Base-by-base conservation (phyloP, 2,329 filamentous ascomycete species). In the Fusarium hainanense region DNA sequence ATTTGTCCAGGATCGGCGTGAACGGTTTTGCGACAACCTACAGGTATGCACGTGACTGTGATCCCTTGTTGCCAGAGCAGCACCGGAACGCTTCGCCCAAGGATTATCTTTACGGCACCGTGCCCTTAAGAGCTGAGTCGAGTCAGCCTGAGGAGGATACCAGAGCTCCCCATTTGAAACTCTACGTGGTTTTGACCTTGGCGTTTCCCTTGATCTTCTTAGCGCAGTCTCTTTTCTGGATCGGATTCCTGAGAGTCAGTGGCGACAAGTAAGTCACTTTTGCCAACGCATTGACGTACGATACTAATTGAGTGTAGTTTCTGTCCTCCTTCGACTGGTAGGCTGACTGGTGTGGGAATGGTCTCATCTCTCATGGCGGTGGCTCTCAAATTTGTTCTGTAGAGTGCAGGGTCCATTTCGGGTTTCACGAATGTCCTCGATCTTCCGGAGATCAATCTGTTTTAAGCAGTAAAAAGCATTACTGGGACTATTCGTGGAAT, bases 201-300 rank as follows among this genome's bases (percentile, higher is more conserved):
- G 42, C n/a, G 1, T 18, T 71, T 2, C 27, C 18, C 10, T 0
- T 54, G 1, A 43, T 66, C 25, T 69, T 44, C 25, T 18, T 59
- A 20, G 34, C 60, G 4, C 68, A 69, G 20, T 69, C 56, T 42
- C 20, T 71, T 0, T 71, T 71, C 49, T 71, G 68, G 68, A 13
- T 25, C 3, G 68, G 68, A 2, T 71, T 69, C 3, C 47, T 69
- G 18, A 18, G 27, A 14, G 32, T 71, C 1, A 71, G 56, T 14
- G 61, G 46, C 3, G 30, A 48, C 5, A 18, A 63, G 52, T 55
- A 47, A 48, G 52, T 34, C 10, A 14, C 9, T 3, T 13, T 10
- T 1, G 2, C 0, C 7, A 13, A 12, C 5, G 3, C 14, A 16
- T 10, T 4, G 2, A 10, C 7, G 2, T 14, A 12, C 4, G 1